A percentile compares a stretch with the other conserved stretches of the same genome.
Evolutionary conservation across 352 stramenopile species (phyloP).

Genomic region (Pythium volutum): DNA sequence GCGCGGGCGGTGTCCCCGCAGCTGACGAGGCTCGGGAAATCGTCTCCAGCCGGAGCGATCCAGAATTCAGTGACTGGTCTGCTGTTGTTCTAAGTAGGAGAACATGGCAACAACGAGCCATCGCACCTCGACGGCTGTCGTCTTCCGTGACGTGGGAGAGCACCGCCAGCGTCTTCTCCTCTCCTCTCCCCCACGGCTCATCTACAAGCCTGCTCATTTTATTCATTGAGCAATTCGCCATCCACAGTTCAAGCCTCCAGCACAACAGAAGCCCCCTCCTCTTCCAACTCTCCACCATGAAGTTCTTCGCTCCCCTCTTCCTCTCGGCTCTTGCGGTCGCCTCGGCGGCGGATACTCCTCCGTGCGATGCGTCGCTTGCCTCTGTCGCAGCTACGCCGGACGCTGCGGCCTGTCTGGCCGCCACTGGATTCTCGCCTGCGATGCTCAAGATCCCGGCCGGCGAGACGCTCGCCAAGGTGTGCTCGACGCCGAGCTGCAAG

Average conservation of each 20-base stretch:
- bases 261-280: not conserved
- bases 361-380: constrained; percentile 11
- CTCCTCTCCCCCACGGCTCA: not conserved
- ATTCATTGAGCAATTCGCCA: constrained; percentile 23
- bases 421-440: constrained; percentile 10
- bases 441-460: constrained; percentile 15
- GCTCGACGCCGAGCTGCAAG: constrained; percentile 23
- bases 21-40: not conserved
- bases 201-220: not conserved
- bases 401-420: constrained; percentile 7
- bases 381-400: not conserved
- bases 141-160: not conserved
- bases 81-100: too few species aligned
- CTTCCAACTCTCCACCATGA: constrained; percentile 7
- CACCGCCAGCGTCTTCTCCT: not conserved
- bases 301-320: constrained; percentile 14
- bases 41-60: not conserved
- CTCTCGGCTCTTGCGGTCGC: constrained; percentile 8
- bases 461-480: constrained; percentile 25
- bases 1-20: not conserved
- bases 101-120: too few species aligned
- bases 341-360: constrained; percentile 15
- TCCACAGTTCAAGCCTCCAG: constrained; percentile 4
- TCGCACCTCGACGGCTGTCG: not conserved
- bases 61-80: too few species aligned